Base-by-base conservation (phyloP, 2,329 filamentous ascomycete genomes). In the Gaeumannomyces tritici region DNA sequence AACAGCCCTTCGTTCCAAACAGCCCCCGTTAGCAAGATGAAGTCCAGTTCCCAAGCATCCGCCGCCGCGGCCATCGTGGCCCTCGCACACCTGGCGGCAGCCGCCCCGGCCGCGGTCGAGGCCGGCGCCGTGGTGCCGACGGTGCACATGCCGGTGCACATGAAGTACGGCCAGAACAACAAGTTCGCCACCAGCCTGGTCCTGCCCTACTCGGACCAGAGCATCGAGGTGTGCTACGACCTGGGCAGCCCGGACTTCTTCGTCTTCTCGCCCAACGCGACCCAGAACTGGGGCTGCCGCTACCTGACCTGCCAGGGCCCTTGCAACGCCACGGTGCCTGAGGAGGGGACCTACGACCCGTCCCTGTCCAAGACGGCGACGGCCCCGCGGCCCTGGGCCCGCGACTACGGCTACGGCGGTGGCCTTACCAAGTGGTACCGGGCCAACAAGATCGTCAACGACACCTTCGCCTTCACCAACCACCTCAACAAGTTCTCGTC, bases 191-290 rank as follows among this genome's bases (percentile, higher is more conserved):
- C 57, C 21, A 59, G 57, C 31, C 29, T 59, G n/a, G 27, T n/a
- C 27, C 29, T 35, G 31, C 57, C 57, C n/a, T 59, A 59, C 57
- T 26, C 29, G 21, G 33, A 26, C 57, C 4, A 42, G 9, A 33
- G 31, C 18, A 27, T 59, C 31, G 57, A 59, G 31, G 57, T 59
- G n/a, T 4, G 8, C 31, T 59, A 59, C 57, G 57, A 59, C 57
- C 57, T 59, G 7, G 57, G 57, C n/a, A 59, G 57, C 57, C 28
- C 57, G 15, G 57, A 59, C 57, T 59, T 59, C 35, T 59, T 42
- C 31, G 8, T 59, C 28, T 59, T 59, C 26, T 13, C 29, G 21
- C 57, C 57, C 18, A 31, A 59, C 29, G 24, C 31, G n/a, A 59
- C 26, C 57, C 27, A 31, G 31, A 59, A 59, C 57, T 59, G 57